Evolutionary conservation across 345 rosid genomes (phyloP), one percentile per base, ranked within the genome.

Genomic region (Euclidium syriacum): DNA sequence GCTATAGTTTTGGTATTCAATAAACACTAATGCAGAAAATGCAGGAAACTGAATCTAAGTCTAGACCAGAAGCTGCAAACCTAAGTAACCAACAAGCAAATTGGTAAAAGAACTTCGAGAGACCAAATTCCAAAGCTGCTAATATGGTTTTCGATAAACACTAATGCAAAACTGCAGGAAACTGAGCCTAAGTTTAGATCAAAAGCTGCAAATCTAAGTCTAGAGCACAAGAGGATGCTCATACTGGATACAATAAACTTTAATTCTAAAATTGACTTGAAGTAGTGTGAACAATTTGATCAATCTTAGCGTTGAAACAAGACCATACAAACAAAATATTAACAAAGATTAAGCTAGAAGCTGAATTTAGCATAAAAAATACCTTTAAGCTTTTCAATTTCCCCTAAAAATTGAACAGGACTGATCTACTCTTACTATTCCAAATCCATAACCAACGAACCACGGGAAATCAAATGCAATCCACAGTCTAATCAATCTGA

Each of bases 51-150:
- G n/a, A n/a, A 32, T 77, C 85, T 10, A 73, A 85, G 49, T 87
- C 89, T 15, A 74, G 69, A 51, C 58, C 8, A 83, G 65, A 19
- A 85, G 91, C 81, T 78, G 87, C 78, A 83, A 77, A 58, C 15
- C 8, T 22, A 9, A 20, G 17, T 50, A 50, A 7, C 34, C 14
- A 11, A 50, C 1, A 29, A 29, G 8, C 33, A 29, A 29, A 6
- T 29, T 29, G 15, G 41, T 36, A 1, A n/a, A n/a, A 36, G 41
- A 36, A n/a, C 41, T 36, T 11, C 10, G 15, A 6, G 41, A 3
- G 41, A 36, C 33, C 41, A 36, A n/a, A 6, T 6, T 36, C 15
- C 7, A 36, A 8, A 4, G 4, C 8, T 29, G 33, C 14, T 11
- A 4, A 39, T 2, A 6, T 39, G 16, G 5, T 39, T 7, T 15